phyloP scores from a whole-genome alignment of 441 rosid genomes.

The Bocquillonia castaneifolia region DNA sequence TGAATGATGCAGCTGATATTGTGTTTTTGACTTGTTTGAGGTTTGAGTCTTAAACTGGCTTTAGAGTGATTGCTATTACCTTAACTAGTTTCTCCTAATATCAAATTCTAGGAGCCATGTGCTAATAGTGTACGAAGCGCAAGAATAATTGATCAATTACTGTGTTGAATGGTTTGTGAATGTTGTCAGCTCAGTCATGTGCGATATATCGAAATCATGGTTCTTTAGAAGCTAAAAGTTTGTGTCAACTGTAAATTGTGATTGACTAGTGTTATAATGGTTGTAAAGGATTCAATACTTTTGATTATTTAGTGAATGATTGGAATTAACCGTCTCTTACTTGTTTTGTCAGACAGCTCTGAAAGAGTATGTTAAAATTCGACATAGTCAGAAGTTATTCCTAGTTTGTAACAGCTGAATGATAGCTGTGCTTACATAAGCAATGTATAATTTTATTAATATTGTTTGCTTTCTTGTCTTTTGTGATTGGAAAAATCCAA shows the following conservation, averaged over 20 bases:
- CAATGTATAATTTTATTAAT: not conserved
- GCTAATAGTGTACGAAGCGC: not conserved
- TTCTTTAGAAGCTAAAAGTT: conserved; percentile 5
- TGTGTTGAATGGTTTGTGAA: not conserved
- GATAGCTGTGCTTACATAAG: conserved; percentile 6
- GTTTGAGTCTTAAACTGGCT: conserved; percentile 11
- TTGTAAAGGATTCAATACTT: not conserved
- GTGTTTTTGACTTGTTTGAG: conserved; percentile 3
- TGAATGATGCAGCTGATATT: not conserved
- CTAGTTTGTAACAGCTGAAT: not conserved
- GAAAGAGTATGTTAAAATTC: not conserved
- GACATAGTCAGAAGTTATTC: conserved; percentile 9
- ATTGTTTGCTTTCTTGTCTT: conserved; percentile 2
- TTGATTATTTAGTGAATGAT: not conserved
- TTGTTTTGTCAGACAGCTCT: not conserved
- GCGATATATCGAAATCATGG: not conserved
- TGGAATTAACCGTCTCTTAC: not conserved
- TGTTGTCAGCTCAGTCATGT: not conserved
- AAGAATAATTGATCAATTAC: not conserved
- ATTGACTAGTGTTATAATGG: conserved; percentile 1
- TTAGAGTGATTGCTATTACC: not conserved
- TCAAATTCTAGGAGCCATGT: not conserved
- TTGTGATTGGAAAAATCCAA: not conserved
- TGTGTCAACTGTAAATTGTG: not conserved
- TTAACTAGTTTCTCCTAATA: not conserved